Conservation (phyloP, 1,139 yeast species). For the Yamadazyma trypodendri region DNA sequence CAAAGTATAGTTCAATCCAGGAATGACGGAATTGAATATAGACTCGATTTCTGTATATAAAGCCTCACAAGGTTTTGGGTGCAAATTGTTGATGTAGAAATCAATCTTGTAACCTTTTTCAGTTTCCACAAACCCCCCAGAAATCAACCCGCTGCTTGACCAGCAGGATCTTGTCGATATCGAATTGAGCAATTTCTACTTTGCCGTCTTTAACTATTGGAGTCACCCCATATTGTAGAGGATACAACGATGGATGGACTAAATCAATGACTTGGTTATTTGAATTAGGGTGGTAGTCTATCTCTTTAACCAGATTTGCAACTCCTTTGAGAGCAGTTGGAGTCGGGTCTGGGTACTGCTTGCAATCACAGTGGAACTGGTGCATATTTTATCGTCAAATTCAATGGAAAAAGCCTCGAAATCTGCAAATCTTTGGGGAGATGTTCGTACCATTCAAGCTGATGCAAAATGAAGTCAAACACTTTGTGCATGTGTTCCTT, state of each 20-base stretch:
- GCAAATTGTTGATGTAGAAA: conserved; percentile 42
- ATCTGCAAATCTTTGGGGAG: conserved; percentile 9
- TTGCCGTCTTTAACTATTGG: conserved; percentile 18
- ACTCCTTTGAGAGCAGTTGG: conserved; percentile 10
- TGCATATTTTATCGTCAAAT: conserved; percentile 20
- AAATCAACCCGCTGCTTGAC: conserved; percentile 18
- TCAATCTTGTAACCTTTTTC: conserved; percentile 16
- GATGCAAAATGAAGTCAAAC: conserved; percentile 24
- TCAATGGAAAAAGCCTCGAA: conserved; percentile 12
- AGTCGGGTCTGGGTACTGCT: conserved; percentile 8
- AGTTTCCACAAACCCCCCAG: conserved; percentile 1
- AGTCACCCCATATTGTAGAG: conserved; percentile 34
- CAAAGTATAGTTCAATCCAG: conserved; percentile 28
- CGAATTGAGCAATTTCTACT: conserved; percentile 13
- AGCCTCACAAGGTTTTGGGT: conserved; percentile 24
- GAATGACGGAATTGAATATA: conserved; percentile 21
- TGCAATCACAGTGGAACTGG: conserved; percentile 17
- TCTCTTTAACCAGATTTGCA: conserved; percentile 16
- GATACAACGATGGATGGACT: conserved; percentile 46
- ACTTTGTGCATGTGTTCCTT: conserved; percentile 16
- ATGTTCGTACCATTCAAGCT: conserved; percentile 30
- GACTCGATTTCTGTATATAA: conserved; percentile 28
- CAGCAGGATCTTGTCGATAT: conserved; percentile 12
- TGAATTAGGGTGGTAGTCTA: conserved; percentile 42
- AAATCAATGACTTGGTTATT: conserved; percentile 38